Evolutionary conservation across 208 protist genomes (phyloP).

Genomic region (Strigomonas culicis): DNA sequence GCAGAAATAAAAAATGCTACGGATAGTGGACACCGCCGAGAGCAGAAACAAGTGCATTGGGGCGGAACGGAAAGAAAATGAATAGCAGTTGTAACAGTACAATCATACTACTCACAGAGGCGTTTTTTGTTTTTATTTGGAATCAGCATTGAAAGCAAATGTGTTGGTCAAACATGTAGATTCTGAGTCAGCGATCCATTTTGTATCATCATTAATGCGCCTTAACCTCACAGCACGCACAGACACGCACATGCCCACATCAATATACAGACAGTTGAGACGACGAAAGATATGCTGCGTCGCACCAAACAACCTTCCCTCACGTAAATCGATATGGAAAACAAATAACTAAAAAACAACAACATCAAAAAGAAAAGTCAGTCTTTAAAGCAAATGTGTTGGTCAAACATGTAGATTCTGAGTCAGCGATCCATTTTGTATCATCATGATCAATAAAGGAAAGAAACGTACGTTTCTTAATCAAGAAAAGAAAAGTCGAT

Average conservation of each 20-base stretch:
- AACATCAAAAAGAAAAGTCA: neutral
- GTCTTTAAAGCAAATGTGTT: neutral
- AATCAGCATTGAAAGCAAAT: neutral
- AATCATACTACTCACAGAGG: too few relatives aligned
- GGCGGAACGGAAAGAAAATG: too few relatives aligned
- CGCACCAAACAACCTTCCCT: neutral
- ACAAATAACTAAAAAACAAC: neutral
- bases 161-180: too few relatives aligned
- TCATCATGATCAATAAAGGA: conserved; percentile 2
- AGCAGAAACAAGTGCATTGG: too few relatives aligned
- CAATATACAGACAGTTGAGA: too few relatives aligned
- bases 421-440: conserved; percentile 8
- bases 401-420: too few relatives aligned
- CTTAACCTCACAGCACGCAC: too few relatives aligned
- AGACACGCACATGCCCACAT: too few relatives aligned
- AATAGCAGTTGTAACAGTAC: too few relatives aligned
- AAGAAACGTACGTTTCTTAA: neutral
- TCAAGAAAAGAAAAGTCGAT: conserved; percentile 22
- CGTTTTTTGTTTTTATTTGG: conserved; percentile 3
- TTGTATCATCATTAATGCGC: neutral
- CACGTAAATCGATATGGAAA: neutral
- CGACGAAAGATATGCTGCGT: too few relatives aligned
- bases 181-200: conserved; percentile 7
- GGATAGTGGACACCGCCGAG: too few relatives aligned
- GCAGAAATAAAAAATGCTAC: too few relatives aligned